Percentiles rank a stretch among this genome's conserved stretches.
Conservation (phyloP, 257 asterid genomes). For the Verbascum thapsus region DNA sequence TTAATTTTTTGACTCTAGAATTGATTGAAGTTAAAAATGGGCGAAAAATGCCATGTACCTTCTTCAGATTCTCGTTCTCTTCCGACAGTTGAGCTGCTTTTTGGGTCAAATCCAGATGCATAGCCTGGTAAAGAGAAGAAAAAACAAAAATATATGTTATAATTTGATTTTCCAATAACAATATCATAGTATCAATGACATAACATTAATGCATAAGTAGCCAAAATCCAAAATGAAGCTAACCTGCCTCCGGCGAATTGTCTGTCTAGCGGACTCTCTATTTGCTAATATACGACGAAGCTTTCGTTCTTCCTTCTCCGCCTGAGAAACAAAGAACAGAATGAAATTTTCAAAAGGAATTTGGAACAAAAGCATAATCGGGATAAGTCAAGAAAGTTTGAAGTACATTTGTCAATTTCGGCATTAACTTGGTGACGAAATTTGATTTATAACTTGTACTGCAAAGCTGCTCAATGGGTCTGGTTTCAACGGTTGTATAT, state of each 20-base stretch:
- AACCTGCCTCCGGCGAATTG: slow-evolving; percentile 90
- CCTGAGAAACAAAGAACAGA: slow-evolving; percentile 40
- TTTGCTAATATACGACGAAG: slow-evolving; percentile 70
- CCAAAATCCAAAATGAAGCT: not conserved
- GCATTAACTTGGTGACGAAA: slow-evolving; percentile 41
- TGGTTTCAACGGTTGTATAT: slow-evolving; percentile 21
- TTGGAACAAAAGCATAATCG: not conserved
- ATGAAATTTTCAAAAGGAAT: not conserved
- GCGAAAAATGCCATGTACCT: slow-evolving; percentile 36
- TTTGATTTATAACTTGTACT: slow-evolving; percentile 25
- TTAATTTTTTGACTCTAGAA: not conserved
- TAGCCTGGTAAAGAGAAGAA: slow-evolving; percentile 43
- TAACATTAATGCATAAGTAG: no score
- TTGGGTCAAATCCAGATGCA: slow-evolving; percentile 46
- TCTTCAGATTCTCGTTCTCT: slow-evolving; percentile 62
- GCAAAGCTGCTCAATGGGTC: slow-evolving; percentile 25
- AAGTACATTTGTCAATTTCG: slow-evolving; percentile 41
- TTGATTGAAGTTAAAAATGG: not conserved
- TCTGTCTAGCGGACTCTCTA: slow-evolving; percentile 91
- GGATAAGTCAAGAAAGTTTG: not conserved
- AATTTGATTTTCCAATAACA: no score
- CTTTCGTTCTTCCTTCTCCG: slow-evolving; percentile 64
- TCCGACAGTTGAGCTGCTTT: slow-evolving; percentile 45
- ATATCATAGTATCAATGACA: no score
- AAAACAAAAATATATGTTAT: not conserved